Evolutionary conservation across 495 filamentous ascomycete species (phyloP), one percentile per base, ranked within the genome.

Genomic region (Hypoxylon trugodes): DNA sequence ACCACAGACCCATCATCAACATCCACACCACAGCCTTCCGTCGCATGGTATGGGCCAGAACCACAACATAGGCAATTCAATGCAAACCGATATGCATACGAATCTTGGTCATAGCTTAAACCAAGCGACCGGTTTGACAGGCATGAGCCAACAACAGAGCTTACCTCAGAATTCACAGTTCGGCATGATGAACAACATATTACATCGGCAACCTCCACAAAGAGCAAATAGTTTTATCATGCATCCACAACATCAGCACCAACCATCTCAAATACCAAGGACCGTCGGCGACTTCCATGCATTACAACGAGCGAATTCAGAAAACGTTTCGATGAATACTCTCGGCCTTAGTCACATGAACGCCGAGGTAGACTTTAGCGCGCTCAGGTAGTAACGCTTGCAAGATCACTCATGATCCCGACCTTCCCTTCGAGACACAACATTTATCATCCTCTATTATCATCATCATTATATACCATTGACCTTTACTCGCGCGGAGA

Each of bases 251-350:
- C 57, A 61, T 25, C 63, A 51, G 28, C 63, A 66, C n/a, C 63
- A 66, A 38, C 63, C 63, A 6, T 66, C 63, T 2, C 70, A 72
- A 26, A 70, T 72, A 57, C 70, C 70, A 8, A 59, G 77, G 47
- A 80, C 79, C 0, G 76, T 81, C 13, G 77, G 76, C 9, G 79
- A 80, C 32, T 81, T 79, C 55, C 79, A 81, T 7, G 75, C 78
- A 1, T 51, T 81, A 6, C 77, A 79, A 37, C 66, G 79, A 48
- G 70, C 72, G 28, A 78, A 78, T 48, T 71, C 77, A 0, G 79
- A 79, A 41, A 74, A 70, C 37, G 69, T 68, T 1, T 22, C 71
- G 0, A 78, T 80, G 74, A 69, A 69, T 36, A 28, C 74, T 6
- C 37, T 81, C 2, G 72, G 74, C 13, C 48, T 72, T 7, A 53